phyloP scores from a whole-genome alignment of 371 early-diverging fungal species.

The Quaeritorhiza haematococci region DNA sequence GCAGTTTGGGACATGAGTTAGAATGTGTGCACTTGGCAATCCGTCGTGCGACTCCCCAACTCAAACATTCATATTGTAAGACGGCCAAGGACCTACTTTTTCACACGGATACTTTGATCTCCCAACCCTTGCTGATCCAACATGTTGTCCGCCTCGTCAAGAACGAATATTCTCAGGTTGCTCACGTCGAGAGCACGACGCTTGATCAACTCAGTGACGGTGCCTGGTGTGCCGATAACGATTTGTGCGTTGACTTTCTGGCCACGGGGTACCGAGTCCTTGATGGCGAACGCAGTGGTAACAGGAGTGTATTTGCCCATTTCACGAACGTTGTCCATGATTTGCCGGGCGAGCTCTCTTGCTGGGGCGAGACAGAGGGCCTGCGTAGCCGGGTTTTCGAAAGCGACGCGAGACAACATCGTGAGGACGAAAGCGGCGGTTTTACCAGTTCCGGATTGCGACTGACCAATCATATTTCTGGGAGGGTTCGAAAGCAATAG shows the following conservation, averaged over 20 bases:
- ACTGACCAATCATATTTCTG: slow-evolving; percentile 81
- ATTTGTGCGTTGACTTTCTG: slow-evolving; percentile 69
- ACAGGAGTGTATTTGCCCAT: slow-evolving; percentile 86
- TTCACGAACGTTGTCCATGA: slow-evolving; percentile 79
- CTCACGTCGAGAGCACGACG: slow-evolving; percentile 52
- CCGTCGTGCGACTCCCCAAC: too few species aligned
- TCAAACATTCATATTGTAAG: slow-evolving; percentile 21
- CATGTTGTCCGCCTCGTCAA: slow-evolving; percentile 96
- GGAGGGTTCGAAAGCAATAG: slow-evolving; percentile 57
- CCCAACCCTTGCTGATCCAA: slow-evolving; percentile 82
- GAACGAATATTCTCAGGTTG: slow-evolving; percentile 69
- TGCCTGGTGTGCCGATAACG: slow-evolving; percentile 95
- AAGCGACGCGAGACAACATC: slow-evolving; percentile 63
- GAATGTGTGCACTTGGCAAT: slow-evolving; percentile 9
- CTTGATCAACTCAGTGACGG: slow-evolving; percentile 68
- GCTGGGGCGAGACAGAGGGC: slow-evolving; percentile 95
- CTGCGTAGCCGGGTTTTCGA: slow-evolving; percentile 43
- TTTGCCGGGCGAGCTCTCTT: slow-evolving; percentile 96
- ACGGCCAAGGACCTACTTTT: slow-evolving; percentile 45
- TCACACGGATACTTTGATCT: slow-evolving; percentile 72
- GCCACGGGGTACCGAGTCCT: slow-evolving; percentile 51
- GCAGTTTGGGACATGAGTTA: background rate
- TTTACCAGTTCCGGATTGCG: slow-evolving; percentile 91
- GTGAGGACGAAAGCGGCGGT: slow-evolving; percentile 95
- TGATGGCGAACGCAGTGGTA: slow-evolving; percentile 70